Evolutionary conservation across 768 basidiomycete genomes (phyloP).

Genomic region (Russula sp.): DNA sequence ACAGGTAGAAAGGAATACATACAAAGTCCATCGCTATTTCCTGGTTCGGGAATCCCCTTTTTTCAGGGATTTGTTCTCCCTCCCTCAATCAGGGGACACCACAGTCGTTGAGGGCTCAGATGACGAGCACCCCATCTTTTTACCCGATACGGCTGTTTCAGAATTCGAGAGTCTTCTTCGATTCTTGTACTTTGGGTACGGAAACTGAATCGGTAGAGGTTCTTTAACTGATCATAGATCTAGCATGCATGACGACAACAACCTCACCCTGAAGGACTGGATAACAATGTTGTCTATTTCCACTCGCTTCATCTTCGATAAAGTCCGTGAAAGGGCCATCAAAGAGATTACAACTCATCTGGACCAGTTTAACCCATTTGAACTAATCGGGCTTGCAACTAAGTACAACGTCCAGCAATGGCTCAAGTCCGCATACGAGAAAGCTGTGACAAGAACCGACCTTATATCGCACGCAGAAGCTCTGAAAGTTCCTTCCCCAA

Average conservation of each 20-base stretch:
- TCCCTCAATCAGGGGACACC: constrained; percentile 19
- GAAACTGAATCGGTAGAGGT: background rate
- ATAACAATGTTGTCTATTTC: constrained; percentile 21
- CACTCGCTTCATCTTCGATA: constrained; percentile 16
- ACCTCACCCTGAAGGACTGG: constrained; percentile 18
- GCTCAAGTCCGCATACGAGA: constrained; percentile 20
- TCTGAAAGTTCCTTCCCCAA: background rate
- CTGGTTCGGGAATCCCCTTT: constrained; percentile 22
- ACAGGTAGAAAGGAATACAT: constrained; percentile 22
- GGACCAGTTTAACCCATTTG: constrained; percentile 18
- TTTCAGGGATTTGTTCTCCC: constrained; percentile 21
- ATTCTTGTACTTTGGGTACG: constrained; percentile 25
- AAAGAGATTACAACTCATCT: constrained; percentile 15
- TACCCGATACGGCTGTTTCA: constrained; percentile 13
- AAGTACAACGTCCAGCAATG: constrained; percentile 24
- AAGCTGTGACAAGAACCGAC: constrained; percentile 3
- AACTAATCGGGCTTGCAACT: constrained; percentile 21
- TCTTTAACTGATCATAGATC: background rate
- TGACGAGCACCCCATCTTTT: constrained; percentile 22
- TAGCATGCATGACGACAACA: constrained; percentile 20
- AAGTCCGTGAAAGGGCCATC: constrained; percentile 21
- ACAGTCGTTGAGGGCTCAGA: constrained; percentile 21
- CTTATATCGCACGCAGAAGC: constrained; percentile 10
- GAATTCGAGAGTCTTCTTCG: constrained; percentile 24
- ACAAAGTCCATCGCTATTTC: constrained; percentile 25